phyloP scores from a whole-genome alignment of 805 yeast species.

The Clavispora phyllophila region DNA sequence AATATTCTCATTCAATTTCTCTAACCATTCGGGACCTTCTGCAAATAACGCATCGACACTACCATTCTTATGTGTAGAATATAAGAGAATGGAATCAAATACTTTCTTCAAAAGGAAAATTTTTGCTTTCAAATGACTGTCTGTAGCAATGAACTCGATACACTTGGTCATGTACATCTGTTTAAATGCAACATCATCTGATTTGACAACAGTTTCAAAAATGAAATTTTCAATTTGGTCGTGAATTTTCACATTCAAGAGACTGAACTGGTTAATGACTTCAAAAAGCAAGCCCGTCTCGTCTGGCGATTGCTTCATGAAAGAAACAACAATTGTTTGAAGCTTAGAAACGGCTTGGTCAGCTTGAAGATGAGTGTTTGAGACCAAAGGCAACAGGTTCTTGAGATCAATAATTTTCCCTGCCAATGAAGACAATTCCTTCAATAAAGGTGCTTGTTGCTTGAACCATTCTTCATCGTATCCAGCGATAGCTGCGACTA shows the following conservation, averaged over 20 bases:
- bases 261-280: slow-evolving; percentile 33
- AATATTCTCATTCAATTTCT: slow-evolving; percentile 52
- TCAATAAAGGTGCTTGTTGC: slow-evolving; percentile 42
- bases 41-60: slow-evolving; percentile 43
- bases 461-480: slow-evolving; percentile 57
- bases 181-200: slow-evolving; percentile 42
- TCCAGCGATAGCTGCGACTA: slow-evolving; percentile 48
- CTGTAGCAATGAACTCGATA: slow-evolving; percentile 43
- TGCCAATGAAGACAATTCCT: slow-evolving; percentile 38
- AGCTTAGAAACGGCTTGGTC: slow-evolving; percentile 63
- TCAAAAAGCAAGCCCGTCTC: slow-evolving; percentile 27
- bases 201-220: slow-evolving; percentile 49
- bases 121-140: slow-evolving; percentile 46
- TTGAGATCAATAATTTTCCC: slow-evolving; percentile 41
- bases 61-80: slow-evolving; percentile 50
- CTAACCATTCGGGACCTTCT: slow-evolving; percentile 57
- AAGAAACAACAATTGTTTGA: slow-evolving; percentile 38
- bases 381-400: slow-evolving; percentile 34
- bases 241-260: slow-evolving; percentile 43
- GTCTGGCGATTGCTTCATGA: slow-evolving; percentile 19
- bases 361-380: slow-evolving; percentile 64
- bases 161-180: slow-evolving; percentile 48
- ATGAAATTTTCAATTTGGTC: slow-evolving; percentile 52
- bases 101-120: slow-evolving; percentile 53
- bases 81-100: slow-evolving; percentile 60